Evolutionary conservation across 164 flowering plant genomes (phyloP), one percentile per base, ranked within the genome.

Genomic region (Magnolia changhungtana): DNA sequence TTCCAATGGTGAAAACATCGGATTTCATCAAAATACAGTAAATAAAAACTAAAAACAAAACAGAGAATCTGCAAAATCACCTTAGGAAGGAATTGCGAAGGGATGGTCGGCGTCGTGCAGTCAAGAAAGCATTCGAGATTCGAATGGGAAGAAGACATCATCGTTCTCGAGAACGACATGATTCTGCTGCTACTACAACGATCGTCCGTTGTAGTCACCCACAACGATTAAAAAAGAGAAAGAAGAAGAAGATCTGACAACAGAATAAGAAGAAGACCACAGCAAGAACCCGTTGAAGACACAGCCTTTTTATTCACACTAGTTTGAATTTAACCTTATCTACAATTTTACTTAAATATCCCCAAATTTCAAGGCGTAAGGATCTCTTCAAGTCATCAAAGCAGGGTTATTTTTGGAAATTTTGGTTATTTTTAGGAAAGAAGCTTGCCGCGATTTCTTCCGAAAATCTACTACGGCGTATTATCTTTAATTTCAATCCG

Each of bases 61-160:
- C 7, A 69, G 20, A 45, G 27, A 70, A 4, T 67, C 50, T 11
- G 37, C 20, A 16, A 31, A 67, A 27, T 20, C 14, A 78, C 80
- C 80, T 73, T 78, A 11, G 80, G 76, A 7, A 78, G 67, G 6
- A 65, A 24, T 1, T 52, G 76, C 2, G 80, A 67, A 4, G 72
- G 72, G 21, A 73, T 45, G 27, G 50, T 64, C 7, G 80, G 80
- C 19, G 80, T 78, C 10, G 69, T 67, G 31, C 76, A 73, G 59
- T 78, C 67, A 14, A 78, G 66, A 59, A 78, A 78, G 52, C 73
- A n/a, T 16, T 77, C 58, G 10, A 76, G 78, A 21, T 76, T 76
- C 66, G 78, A 76, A 65, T 66, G 63, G 50, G 58, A 19, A 19
- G 58, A 70, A 7, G 58, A 8, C 2, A 6, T 1, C 18, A 11